These are phyloP conservation scores for Eurotiales sp. DNA, from an alignment of 2,329 filamentous ascomycete species.

Conservation along the genomic window DNA sequence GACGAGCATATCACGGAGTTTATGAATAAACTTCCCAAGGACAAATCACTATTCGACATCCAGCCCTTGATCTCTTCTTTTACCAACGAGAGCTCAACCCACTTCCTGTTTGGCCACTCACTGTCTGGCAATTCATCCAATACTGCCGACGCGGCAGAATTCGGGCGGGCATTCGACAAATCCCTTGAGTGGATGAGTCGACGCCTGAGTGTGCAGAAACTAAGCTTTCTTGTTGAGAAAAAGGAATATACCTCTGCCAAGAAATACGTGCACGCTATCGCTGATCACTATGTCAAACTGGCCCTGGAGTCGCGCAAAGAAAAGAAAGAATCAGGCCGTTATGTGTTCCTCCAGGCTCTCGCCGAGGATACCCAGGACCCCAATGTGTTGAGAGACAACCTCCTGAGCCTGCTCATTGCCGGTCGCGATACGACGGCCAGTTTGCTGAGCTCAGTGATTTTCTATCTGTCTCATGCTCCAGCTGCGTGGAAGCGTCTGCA, in stretches of 20 bases:
- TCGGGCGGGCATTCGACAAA: constrained; percentile 12
- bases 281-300: constrained; percentile 63
- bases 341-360: constrained; percentile 50
- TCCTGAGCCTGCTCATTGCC: constrained; percentile 51
- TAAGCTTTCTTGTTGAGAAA: constrained; percentile 11
- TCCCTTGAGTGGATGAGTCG: constrained; percentile 11
- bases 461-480: constrained; percentile 28
- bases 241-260: constrained; percentile 12
- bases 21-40: constrained; percentile 53
- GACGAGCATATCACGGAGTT: constrained; percentile 59
- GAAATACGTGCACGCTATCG: constrained; percentile 11
- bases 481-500: constrained; percentile 23
- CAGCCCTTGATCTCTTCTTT: constrained; percentile 62
- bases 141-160: constrained; percentile 1
- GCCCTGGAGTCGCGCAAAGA: constrained; percentile 62
- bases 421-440: constrained; percentile 53
- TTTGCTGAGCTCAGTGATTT: constrained; percentile 43
- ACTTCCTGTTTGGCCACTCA: constrained; percentile 63
- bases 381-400: constrained; percentile 45
- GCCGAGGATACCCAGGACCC: constrained; percentile 46
- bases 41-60: constrained; percentile 55
- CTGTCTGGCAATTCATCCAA: constrained; percentile 23
- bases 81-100: constrained; percentile 64
- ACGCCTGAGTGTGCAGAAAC: constrained; percentile 5
- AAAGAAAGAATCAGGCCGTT: constrained; percentile 52